Percentiles rank a stretch among this genome's conserved stretches.
Conservation (phyloP, 495 filamentous ascomycete genomes). For the Cudoniella acicularis region DNA sequence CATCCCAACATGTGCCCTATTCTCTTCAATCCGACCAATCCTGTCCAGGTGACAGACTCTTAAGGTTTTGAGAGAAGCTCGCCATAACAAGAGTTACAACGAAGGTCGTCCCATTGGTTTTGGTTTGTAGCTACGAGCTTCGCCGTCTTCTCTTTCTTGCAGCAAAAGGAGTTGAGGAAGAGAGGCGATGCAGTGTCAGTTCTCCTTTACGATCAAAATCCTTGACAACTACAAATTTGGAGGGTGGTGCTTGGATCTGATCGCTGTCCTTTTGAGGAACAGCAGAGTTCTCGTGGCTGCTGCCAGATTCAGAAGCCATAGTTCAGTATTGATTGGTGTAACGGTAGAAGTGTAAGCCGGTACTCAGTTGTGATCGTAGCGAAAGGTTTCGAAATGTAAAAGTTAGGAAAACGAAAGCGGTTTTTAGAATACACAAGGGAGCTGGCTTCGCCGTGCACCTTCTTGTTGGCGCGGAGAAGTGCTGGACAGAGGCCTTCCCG, state of each 20-base stretch:
- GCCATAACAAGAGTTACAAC: constrained; percentile 20
- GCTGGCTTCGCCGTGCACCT: too few relatives aligned
- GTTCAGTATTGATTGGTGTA: constrained; percentile 8
- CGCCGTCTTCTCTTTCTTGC: constrained; percentile 22
- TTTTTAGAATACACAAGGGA: too few relatives aligned
- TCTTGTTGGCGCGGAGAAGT: too few relatives aligned
- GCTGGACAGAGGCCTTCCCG: too few relatives aligned
- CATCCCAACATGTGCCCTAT: too few relatives aligned
- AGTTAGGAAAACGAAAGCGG: too few relatives aligned
- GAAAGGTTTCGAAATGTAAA: too few relatives aligned
- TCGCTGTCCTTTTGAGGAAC: too few relatives aligned
- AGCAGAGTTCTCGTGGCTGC: constrained; percentile 16
- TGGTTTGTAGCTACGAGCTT: constrained; percentile 23
- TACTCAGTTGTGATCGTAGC: too few relatives aligned
- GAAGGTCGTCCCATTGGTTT: constrained; percentile 23
- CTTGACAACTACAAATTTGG: constrained; percentile 23
- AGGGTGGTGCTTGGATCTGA: constrained; percentile 12
- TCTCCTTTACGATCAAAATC: constrained; percentile 20
- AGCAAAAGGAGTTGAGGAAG: constrained; percentile 21
- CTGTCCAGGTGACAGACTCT: too few relatives aligned
- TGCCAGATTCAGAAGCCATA: constrained; percentile 19
- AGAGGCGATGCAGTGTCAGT: constrained; percentile 25
- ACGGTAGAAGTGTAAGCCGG: too few relatives aligned
- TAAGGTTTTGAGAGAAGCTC: not conserved
- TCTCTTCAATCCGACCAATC: too few relatives aligned